Evolutionary conservation across 306 rosid genomes (phyloP).

Genomic region (Quillaja saponaria): DNA sequence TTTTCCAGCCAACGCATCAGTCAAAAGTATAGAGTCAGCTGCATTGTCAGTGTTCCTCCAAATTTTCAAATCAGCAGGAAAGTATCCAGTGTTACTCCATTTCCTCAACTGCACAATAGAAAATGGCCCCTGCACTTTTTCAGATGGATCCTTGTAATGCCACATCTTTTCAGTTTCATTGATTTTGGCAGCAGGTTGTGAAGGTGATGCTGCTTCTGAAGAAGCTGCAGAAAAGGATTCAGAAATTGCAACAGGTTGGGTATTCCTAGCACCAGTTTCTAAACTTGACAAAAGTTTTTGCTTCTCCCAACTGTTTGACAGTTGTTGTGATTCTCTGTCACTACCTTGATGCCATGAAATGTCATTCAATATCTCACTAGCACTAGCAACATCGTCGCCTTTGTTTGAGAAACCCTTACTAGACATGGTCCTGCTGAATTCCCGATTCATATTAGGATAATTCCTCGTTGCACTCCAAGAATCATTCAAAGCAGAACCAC

Average conservation of each 20-base stretch:
- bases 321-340: conserved; percentile 62
- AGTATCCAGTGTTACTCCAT: conserved; percentile 92
- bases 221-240: conserved; percentile 42
- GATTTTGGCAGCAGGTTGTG: conserved; percentile 47
- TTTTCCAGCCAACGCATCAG: conserved; percentile 76
- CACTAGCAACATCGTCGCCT: conserved; percentile 57
- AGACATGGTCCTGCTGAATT: conserved; percentile 63
- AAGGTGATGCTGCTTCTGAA: conserved; percentile 44
- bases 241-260: conserved; percentile 38
- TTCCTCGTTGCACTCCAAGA: conserved; percentile 76
- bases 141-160: conserved; percentile 95
- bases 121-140: conserved; percentile 97
- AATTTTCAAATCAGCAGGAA: conserved; percentile 79
- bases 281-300: conserved; percentile 51
- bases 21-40: conserved; percentile 70
- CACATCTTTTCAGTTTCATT: conserved; percentile 86
- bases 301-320: conserved; percentile 65
- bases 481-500: conserved; percentile 60
- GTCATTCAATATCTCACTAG: conserved; percentile 57
- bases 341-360: conserved; percentile 63
- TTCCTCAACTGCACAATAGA: conserved; percentile 86
- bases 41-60: conserved; percentile 68
- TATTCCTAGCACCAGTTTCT: conserved; percentile 52
- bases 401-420: conserved; percentile 65
- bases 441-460: conserved; percentile 57